Base-by-base conservation (phyloP, 1,284 basidiomycete species). In the Ceratobasidium sp. region DNA sequence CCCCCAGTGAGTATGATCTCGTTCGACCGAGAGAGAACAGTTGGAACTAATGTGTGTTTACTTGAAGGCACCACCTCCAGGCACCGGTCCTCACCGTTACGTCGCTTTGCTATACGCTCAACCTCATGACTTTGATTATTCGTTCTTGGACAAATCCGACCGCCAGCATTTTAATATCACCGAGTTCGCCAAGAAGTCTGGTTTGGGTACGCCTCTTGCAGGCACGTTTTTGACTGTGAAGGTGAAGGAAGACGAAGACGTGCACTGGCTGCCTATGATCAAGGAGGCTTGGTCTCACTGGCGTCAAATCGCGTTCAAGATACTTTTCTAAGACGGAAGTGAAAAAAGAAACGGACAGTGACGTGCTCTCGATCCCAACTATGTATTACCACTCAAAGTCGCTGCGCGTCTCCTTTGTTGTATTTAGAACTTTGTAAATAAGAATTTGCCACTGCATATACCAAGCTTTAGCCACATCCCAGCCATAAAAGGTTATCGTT, bases 151-250 rank as follows among this genome's bases (percentile, higher is more conserved):
- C 26, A 60, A 55, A n/a, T 42, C 63, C 51, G 55, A 67, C 13
- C 63, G 63, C 9, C 33, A 44, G 18, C 51, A 55, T 13, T 77
- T 67, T n/a, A 77, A 77, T 44, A 46, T 77, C 51, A 69, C 63
- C 39, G 39, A 67, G 51, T 77, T 77, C 42, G n/a, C 75, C 7
- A 42, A 56, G 51, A 18, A 39, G 51, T 67, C 75, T 55, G 75
- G 75, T 10, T 46, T 77, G 75, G 75, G 75, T 20, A 69, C 63
- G 28, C 75, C 75, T 20, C 75, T 77, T n/a, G 75, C 75, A 3
- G 75, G 75, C 6, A 77, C 75, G 23, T 77, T 77, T 40, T 39
- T 77, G 63, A 77, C 66, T 15, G 75, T 69, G 28, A 67, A 77
- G 39, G 75, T 77, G 18, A 53, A 75, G 23, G 60, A 75, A 15